phyloP scores from a whole-genome alignment of 129 eudicot genomes.

The Artemisia tridentata region DNA sequence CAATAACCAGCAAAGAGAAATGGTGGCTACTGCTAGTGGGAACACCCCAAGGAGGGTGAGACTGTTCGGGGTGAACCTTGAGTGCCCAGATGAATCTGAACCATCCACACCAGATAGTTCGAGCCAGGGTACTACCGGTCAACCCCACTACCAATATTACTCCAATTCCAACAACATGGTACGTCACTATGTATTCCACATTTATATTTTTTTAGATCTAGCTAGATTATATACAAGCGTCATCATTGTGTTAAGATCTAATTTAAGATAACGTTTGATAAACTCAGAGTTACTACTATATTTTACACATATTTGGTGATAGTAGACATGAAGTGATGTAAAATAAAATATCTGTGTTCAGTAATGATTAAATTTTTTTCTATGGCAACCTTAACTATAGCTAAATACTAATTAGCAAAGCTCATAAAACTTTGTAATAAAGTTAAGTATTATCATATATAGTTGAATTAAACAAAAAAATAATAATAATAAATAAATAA shows the following conservation, averaged over 20 bases:
- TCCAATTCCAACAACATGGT: constrained; percentile 49
- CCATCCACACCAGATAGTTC: constrained; percentile 56
- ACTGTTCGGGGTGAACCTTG: constrained; percentile 71
- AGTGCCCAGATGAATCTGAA: constrained; percentile 45
- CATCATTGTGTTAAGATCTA: background rate
- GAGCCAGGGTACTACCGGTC: constrained; percentile 46
- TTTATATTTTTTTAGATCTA: background rate
- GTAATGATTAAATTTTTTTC: too few species aligned
- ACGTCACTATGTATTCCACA: constrained; percentile 12
- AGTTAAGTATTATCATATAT: too few species aligned
- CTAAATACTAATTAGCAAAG: too few species aligned
- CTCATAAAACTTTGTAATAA: too few species aligned
- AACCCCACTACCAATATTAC: constrained; percentile 41
- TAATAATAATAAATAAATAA: background rate
- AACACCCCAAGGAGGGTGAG: constrained; percentile 52
- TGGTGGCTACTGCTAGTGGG: constrained; percentile 31
- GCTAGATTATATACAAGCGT: background rate
- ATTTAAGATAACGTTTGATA: too few species aligned
- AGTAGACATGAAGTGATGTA: too few species aligned
- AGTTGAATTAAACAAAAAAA: too few species aligned
- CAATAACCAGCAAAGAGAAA: constrained; percentile 26
- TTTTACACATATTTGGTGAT: too few species aligned
- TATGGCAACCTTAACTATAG: too few species aligned
- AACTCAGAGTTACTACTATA: too few species aligned
- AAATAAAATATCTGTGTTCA: too few species aligned